A percentile compares a stretch with the other conserved stretches of the same genome.
Evolutionary conservation across 352 stramenopile species (phyloP).

Genomic region (Globisporangium yorkense): DNA sequence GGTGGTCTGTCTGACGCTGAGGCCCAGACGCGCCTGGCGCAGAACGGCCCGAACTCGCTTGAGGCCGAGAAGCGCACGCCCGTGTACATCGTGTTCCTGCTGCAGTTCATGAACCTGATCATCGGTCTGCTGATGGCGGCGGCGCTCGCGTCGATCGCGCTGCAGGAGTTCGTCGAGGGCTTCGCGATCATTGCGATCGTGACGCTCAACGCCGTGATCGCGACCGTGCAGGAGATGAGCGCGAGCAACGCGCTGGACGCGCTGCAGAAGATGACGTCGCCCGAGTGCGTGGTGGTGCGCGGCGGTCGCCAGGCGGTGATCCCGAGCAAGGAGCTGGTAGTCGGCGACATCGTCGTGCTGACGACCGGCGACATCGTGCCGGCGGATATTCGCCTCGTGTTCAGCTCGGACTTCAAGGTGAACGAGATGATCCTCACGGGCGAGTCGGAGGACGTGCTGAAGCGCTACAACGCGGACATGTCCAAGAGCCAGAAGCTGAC

Average conservation of each 20-base stretch:
- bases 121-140: constrained; percentile 61
- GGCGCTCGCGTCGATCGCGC: constrained; percentile 38
- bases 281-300: constrained; percentile 60
- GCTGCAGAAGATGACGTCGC: constrained; percentile 52
- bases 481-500: constrained; percentile 36
- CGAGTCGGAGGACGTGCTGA: constrained; percentile 82
- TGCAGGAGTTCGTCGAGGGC: constrained; percentile 64
- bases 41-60: constrained; percentile 51
- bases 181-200: constrained; percentile 72
- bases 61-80: constrained; percentile 56
- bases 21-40: constrained; percentile 37
- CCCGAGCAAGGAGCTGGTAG: constrained; percentile 62
- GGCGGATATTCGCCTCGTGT: constrained; percentile 87
- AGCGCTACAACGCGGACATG: constrained; percentile 48
- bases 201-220: constrained; percentile 49
- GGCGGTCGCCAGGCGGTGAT: constrained; percentile 49
- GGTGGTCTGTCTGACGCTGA: constrained; percentile 27
- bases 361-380: constrained; percentile 91
- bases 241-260: constrained; percentile 58
- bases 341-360: constrained; percentile 84
- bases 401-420: constrained; percentile 80
- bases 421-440: constrained; percentile 95
- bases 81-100: constrained; percentile 52
- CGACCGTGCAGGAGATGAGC: constrained; percentile 58
- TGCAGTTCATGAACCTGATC: constrained; percentile 83